A percentile compares a stretch with the other conserved stretches of the same genome.
Conservation (phyloP, 2,329 filamentous ascomycete genomes). For the Xylaria digitata region DNA sequence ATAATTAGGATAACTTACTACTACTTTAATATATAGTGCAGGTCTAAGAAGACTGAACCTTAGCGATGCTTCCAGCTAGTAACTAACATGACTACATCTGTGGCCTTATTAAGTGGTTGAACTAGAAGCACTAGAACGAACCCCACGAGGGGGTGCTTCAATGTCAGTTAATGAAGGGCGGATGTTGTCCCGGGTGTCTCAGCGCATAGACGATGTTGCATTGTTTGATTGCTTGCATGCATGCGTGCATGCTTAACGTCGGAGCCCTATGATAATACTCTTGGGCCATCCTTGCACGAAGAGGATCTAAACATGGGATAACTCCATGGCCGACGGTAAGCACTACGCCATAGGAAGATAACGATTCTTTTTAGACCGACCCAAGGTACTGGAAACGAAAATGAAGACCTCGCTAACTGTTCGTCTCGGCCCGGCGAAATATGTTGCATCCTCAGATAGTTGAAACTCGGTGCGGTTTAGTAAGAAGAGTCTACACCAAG, state of each 20-base stretch:
- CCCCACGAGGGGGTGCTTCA: background rate
- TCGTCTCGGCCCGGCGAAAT: background rate
- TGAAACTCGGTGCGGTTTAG: no score
- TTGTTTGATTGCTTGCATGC: background rate
- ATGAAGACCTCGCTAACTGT: background rate
- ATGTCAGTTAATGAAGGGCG: background rate
- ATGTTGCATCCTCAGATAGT: slow-evolving; percentile 2
- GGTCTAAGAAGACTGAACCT: no score
- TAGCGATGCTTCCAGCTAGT: no score
- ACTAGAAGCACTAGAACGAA: background rate
- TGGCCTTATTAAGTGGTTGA: background rate
- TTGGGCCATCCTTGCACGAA: background rate
- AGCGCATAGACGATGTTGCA: slow-evolving; percentile 2
- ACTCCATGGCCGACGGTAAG: slow-evolving; percentile 13
- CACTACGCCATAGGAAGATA: background rate
- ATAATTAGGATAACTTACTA: no score
- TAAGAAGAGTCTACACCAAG: background rate
- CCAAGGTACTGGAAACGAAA: slow-evolving; percentile 22
- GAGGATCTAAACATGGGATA: background rate
- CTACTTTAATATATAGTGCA: no score
- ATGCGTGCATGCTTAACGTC: slow-evolving; percentile 4
- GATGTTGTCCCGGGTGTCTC: background rate
- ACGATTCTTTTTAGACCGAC: slow-evolving; percentile 7
- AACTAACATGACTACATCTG: background rate
- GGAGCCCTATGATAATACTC: background rate